A percentile compares a stretch with the other conserved stretches of the same genome.
Evolutionary conservation across 2,329 filamentous ascomycete genomes (phyloP).

Genomic region (Clonostachys sp.): DNA sequence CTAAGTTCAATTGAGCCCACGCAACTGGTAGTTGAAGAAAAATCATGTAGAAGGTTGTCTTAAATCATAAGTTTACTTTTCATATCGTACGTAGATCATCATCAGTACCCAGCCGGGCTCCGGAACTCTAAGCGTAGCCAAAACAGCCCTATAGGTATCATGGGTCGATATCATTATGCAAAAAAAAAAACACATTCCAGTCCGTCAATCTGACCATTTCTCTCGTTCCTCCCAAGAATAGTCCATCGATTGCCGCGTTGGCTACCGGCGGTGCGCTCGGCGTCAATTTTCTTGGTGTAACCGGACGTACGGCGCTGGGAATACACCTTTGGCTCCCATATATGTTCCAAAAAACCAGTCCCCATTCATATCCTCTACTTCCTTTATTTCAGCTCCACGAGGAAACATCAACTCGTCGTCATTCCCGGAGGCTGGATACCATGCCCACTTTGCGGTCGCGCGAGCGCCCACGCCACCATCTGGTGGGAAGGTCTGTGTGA

Average conservation of each 20-base stretch:
- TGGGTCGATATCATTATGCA: too few relatives aligned
- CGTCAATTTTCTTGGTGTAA: slow-evolving; percentile 24
- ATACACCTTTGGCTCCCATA: slow-evolving; percentile 73
- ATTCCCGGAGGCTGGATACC: slow-evolving; percentile 63
- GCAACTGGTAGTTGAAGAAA: too few relatives aligned
- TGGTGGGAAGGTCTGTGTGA: slow-evolving; percentile 55
- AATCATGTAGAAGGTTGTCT: too few relatives aligned
- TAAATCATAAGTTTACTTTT: too few relatives aligned
- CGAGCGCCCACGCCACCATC: slow-evolving; percentile 67
- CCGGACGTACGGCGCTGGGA: slow-evolving; percentile 73
- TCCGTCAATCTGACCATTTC: slow-evolving; percentile 1
- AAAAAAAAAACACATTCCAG: too few relatives aligned
- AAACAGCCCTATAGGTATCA: too few relatives aligned
- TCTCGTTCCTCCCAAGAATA: background rate
- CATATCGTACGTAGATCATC: too few relatives aligned
- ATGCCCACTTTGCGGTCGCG: slow-evolving; percentile 68
- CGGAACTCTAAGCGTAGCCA: too few relatives aligned
- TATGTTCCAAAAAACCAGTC: slow-evolving; percentile 90
- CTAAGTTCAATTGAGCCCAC: too few relatives aligned
- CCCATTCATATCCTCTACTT: slow-evolving; percentile 82
- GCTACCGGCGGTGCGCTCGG: background rate
- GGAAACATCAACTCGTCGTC: slow-evolving; percentile 82
- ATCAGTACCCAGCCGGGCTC: too few relatives aligned
- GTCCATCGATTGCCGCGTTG: background rate
- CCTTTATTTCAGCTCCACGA: slow-evolving; percentile 73